Evolutionary conservation across 169 alveolate genomes (phyloP), one percentile per base, ranked within the genome.

Genomic region (Cryptosporidium ubiquitum): DNA sequence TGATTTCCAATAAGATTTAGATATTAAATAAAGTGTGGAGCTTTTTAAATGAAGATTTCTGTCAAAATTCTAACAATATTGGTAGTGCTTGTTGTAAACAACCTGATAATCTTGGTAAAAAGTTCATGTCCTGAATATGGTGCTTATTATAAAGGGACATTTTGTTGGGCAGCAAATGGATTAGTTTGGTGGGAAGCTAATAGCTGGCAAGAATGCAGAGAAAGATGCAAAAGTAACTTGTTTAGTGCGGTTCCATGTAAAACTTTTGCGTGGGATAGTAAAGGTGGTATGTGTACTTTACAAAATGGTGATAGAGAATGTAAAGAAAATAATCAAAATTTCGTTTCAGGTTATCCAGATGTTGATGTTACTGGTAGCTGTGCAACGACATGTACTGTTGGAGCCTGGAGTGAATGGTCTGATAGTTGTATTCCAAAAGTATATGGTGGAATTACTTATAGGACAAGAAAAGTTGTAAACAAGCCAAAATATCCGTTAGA

Each of bases 171-270:
- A 9, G 79, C 75, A 29, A 79, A 79, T 79, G 89, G 89, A 18
- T 61, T 79, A 40, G 69, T 1, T 7, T 79, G 89, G 89, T 79
- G 89, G 89, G 40, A 23, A 49, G 89, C 89, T 18, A 79, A 61
- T 61, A 79, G 89, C 40, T 79, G 89, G 89, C 64, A 40, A 31
- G 89, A 79, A 26, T 79, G 89, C 44, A 79, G 89, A 61, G 89
- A 58, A 20, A 79, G 89, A 29, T 79, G 89, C 42, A 64, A 42
- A 2, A 79, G 89, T 18, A 64, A 64, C 66, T n/a, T 79, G 52
- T 79, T 29, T 31, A 79, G 60, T 26, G 5, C 5, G 51, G 18
- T 61, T 23, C 74, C 86, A 2, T 79, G 89, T 40, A 47, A 39
- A 61, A 23, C 14, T 9, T 79, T 58, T 39, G 47, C 75, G 0